Base-by-base conservation (phyloP, 352 stramenopile species). In the Phytophthora idaei region DNA sequence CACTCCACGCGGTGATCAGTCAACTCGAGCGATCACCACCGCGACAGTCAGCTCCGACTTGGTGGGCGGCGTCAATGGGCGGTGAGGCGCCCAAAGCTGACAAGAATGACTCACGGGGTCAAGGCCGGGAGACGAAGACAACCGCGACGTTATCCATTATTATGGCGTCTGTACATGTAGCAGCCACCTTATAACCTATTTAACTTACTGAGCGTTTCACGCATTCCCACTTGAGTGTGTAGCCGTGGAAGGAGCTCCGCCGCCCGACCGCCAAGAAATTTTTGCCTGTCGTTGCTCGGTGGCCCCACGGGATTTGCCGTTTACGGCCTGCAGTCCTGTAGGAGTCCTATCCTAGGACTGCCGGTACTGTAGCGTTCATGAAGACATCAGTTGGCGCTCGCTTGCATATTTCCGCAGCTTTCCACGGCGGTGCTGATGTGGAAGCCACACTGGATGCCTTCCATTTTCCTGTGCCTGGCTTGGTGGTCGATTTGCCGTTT, bases 1-100 rank as follows among this genome's bases (percentile, higher is more conserved):
- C 53, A 52, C 5, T 42, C 57, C 27, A 54, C 31, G 2, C 57
- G 55, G 31, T 74, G 60, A 77, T n/a, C 36, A 17, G 28, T 37
- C 48, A 27, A 27, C 10, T 39, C 21, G 47, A 52, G 46, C 46
- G 12, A 52, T 32, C 21, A 27, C 12, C 1, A 45, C 39, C 29
- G 17, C 21, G 21, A 21, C 21, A 0, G 21, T 21, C 21, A 21
- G 21, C 21, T 21, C 21, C 27, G 27, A 2, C 45, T 9, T 42
- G 32, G n/a, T 57, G 32, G 32, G 17, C 3, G 50, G 1, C 9
- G 17, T 21, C 12, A 15, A 46, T 46, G 39, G 14, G 27, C 46
- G 27, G 27, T 0, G 7, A 42, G 12, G 12, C 36, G 9, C 5
- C 25, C 36, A 42, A n/a, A 6, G 36, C 14, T 36, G 50, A 7